Evolutionary conservation across 768 basidiomycete genomes (phyloP).

Genomic region (Lentinula raphanica): DNA sequence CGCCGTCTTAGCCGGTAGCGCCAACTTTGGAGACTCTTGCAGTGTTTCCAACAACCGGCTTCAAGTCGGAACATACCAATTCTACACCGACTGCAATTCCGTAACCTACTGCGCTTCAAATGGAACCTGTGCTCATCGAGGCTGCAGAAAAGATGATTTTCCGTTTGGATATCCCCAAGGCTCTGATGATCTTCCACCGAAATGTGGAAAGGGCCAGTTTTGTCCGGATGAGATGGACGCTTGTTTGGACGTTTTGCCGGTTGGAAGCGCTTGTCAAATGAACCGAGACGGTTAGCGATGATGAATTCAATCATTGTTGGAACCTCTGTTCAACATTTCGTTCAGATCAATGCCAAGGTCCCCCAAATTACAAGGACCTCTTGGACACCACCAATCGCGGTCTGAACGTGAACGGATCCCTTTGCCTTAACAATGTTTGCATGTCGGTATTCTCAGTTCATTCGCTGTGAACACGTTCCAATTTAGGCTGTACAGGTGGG

Average conservation of each 20-base stretch:
- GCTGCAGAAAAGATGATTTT: slow-evolving; percentile 73
- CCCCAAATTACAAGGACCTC: slow-evolving; percentile 59
- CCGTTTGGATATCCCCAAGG: slow-evolving; percentile 60
- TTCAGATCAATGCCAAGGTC: slow-evolving; percentile 72
- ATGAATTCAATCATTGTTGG: not conserved
- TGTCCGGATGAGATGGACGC: slow-evolving; percentile 80
- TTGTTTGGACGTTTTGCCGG: slow-evolving; percentile 55
- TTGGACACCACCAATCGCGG: slow-evolving; percentile 61
- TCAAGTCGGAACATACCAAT: slow-evolving; percentile 72
- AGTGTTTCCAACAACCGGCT: slow-evolving; percentile 57
- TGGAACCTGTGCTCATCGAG: slow-evolving; percentile 54
- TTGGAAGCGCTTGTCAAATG: slow-evolving; percentile 73
- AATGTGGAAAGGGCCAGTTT: slow-evolving; percentile 60
- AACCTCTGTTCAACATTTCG: not conserved
- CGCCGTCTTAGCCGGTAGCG: slow-evolving; percentile 40
- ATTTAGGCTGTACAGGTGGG: slow-evolving; percentile 52
- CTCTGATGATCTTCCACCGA: slow-evolving; percentile 43
- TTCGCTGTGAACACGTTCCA: not conserved
- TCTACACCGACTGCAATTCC: slow-evolving; percentile 73
- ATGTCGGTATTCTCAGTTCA: slow-evolving; percentile 44
- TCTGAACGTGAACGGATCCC: slow-evolving; percentile 73
- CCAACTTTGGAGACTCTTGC: slow-evolving; percentile 43
- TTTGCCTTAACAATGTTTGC: slow-evolving; percentile 82
- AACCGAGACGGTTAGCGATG: slow-evolving; percentile 67
- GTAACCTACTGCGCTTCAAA: slow-evolving; percentile 57